Evolutionary conservation across 208 protist genomes (phyloP).

Genomic region (Leishmania gerbilli): DNA sequence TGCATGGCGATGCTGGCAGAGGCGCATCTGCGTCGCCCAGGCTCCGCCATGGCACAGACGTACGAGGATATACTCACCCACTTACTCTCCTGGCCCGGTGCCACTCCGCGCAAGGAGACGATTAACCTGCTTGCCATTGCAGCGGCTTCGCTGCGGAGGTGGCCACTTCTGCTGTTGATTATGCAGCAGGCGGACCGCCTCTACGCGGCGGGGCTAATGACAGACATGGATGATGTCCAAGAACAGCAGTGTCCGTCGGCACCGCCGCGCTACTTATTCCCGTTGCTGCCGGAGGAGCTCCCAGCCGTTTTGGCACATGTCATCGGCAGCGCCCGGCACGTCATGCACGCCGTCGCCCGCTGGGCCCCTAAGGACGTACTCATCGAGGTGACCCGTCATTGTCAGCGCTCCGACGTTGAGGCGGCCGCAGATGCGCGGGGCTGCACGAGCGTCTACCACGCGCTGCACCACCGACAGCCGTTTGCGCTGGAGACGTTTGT

Average conservation of each 20-base stretch:
- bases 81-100: slow-evolving; percentile 44
- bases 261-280: slow-evolving; percentile 49
- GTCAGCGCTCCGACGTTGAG: slow-evolving; percentile 63
- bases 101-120: slow-evolving; percentile 50
- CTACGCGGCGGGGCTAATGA: slow-evolving; percentile 18
- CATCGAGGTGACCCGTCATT: slow-evolving; percentile 57
- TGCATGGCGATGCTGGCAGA: slow-evolving; percentile 49
- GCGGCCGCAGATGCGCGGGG: slow-evolving; percentile 53
- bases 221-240: background rate
- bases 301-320: slow-evolving; percentile 47
- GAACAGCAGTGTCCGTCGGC: too few relatives aligned
- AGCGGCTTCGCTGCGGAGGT: slow-evolving; percentile 43
- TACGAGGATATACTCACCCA: slow-evolving; percentile 57
- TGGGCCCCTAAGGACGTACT: slow-evolving; percentile 54
- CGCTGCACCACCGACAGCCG: slow-evolving; percentile 45
- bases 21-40: slow-evolving; percentile 26
- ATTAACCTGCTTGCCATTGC: slow-evolving; percentile 62
- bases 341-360: slow-evolving; percentile 64
- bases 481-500: slow-evolving; percentile 51
- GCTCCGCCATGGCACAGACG: slow-evolving; percentile 18
- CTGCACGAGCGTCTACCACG: slow-evolving; percentile 62
- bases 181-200: slow-evolving; percentile 45
- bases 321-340: slow-evolving; percentile 58
- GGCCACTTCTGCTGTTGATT: slow-evolving; percentile 51
- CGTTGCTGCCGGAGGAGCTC: slow-evolving; percentile 54